These are phyloP conservation scores for Nakaseomyces glabratus DNA, from an alignment of 1,139 yeast genomes.

Conservation along the genomic window DNA sequence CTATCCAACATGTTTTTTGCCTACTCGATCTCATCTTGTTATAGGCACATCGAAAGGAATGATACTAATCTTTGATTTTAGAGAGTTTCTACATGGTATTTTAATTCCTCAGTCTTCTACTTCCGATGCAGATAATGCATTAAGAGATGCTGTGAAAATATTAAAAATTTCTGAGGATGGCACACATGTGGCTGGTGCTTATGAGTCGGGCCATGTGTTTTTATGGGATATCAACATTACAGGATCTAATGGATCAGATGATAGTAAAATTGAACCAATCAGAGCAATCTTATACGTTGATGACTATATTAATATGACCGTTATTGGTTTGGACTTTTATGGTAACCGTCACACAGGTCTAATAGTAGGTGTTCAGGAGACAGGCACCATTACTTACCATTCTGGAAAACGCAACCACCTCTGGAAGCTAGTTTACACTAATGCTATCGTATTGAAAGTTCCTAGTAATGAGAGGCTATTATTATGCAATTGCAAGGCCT, in stretches of 20 bases:
- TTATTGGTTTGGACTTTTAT: slow-evolving; percentile 45
- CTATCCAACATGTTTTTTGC: slow-evolving; percentile 22
- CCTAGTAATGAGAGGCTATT: slow-evolving; percentile 5
- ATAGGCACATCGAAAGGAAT: slow-evolving; percentile 28
- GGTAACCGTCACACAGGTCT: slow-evolving; percentile 51
- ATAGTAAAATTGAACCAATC: slow-evolving; percentile 11
- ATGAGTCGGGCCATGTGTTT: slow-evolving; percentile 37
- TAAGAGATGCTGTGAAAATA: slow-evolving; percentile 34
- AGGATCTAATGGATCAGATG: slow-evolving; percentile 1
- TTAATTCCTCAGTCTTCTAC: slow-evolving; percentile 18
- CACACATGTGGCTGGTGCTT: slow-evolving; percentile 41
- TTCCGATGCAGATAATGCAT: slow-evolving; percentile 8
- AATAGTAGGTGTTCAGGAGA: slow-evolving; percentile 44
- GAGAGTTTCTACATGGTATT: slow-evolving; percentile 22
- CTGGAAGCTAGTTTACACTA: slow-evolving; percentile 38
- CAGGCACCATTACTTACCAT: slow-evolving; percentile 55
- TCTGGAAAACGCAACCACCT: slow-evolving; percentile 48
- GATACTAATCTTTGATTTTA: slow-evolving; percentile 24
- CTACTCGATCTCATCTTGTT: slow-evolving; percentile 23
- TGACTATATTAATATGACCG: slow-evolving; percentile 19
- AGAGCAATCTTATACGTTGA: slow-evolving; percentile 24
- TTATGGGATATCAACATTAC: slow-evolving; percentile 37
- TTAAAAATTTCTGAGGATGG: slow-evolving; percentile 45
- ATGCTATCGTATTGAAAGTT: slow-evolving; percentile 14
- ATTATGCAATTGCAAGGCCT: slow-evolving; percentile 13